Percentiles rank a stretch among this genome's conserved stretches.
Conservation (phyloP, 2,329 filamentous ascomycete genomes). For the Colletotrichum incanum region DNA sequence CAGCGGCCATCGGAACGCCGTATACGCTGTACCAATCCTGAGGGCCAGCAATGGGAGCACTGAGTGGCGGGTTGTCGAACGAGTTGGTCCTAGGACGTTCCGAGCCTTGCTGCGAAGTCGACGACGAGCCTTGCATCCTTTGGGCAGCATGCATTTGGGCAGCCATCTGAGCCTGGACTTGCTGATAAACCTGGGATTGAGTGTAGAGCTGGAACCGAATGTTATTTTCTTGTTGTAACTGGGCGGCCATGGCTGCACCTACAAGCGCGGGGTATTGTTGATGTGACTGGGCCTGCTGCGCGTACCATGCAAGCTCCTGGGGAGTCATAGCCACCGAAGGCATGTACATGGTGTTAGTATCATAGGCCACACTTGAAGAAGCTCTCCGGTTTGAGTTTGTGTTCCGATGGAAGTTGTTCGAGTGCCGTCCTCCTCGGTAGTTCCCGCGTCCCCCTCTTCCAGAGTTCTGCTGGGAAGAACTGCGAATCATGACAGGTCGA, state of each 20-base stretch:
- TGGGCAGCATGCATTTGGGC: constrained; percentile 43
- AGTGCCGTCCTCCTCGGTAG: constrained; percentile 66
- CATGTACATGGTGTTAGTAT: constrained; percentile 63
- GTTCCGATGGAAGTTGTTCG: constrained; percentile 60
- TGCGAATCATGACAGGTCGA: constrained; percentile 71
- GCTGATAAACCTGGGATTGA: constrained; percentile 44
- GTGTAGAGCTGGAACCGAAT: constrained; percentile 42
- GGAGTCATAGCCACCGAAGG: constrained; percentile 59
- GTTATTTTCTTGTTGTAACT: constrained; percentile 45
- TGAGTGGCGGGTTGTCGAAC: constrained; percentile 73
- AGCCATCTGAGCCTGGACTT: constrained; percentile 44
- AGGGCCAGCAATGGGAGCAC: constrained; percentile 67
- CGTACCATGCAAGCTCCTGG: constrained; percentile 67
- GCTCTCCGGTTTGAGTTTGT: constrained; percentile 65
- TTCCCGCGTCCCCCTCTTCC: constrained; percentile 65
- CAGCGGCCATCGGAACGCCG: constrained; percentile 53
- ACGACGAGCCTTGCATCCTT: constrained; percentile 39
- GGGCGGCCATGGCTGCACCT: constrained; percentile 42
- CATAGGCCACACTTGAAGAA: constrained; percentile 69
- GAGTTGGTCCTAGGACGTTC: constrained; percentile 74
- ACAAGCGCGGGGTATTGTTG: constrained; percentile 52
- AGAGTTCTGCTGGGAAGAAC: constrained; percentile 72
- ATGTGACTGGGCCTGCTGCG: constrained; percentile 57
- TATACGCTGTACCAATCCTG: constrained; percentile 69
- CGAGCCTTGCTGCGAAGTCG: constrained; percentile 49